Percentiles rank a stretch among this genome's conserved stretches.
Conservation (phyloP, 2,329 filamentous ascomycete species). For the Colletotrichum costaricense region DNA sequence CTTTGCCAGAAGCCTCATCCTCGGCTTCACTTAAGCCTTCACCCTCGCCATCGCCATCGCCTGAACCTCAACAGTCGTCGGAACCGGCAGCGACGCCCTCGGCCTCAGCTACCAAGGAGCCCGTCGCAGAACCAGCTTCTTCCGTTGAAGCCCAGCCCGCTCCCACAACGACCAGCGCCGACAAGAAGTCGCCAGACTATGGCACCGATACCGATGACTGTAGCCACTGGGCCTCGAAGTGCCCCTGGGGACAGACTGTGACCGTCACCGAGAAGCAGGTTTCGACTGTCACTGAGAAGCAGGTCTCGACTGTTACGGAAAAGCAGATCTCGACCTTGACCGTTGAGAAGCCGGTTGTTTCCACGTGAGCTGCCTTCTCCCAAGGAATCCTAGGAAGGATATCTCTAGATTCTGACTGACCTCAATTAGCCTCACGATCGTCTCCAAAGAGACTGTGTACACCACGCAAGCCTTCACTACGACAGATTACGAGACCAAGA, state of each 20-base stretch:
- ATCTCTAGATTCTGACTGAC: neutral
- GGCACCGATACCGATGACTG: constrained; percentile 26
- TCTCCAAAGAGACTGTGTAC: constrained; percentile 26
- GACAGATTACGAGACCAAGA: constrained; percentile 28
- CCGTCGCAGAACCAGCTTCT: neutral
- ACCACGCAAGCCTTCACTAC: constrained; percentile 28
- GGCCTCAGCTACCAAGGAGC: neutral
- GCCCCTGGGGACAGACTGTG: constrained; percentile 26
- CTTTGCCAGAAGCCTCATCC: neutral
- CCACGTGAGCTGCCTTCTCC: constrained; percentile 5
- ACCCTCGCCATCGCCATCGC: neutral
- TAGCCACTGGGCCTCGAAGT: constrained; percentile 30
- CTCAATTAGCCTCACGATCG: neutral
- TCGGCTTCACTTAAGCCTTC: neutral
- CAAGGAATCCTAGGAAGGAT: neutral
- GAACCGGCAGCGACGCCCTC: neutral
- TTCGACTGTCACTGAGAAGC: neutral
- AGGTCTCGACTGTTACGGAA: constrained; percentile 36
- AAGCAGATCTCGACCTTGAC: constrained; percentile 29
- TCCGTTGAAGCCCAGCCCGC: constrained; percentile 4
- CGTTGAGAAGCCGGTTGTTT: constrained; percentile 9
- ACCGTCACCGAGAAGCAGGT: constrained; percentile 24
- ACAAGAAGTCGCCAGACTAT: constrained; percentile 14
- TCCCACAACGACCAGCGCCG: constrained; percentile 2
- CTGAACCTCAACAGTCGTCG: neutral